Percentiles rank a stretch among this genome's conserved stretches.
Evolutionary conservation across 1,284 basidiomycete genomes (phyloP).

Genomic region (Apiotrichum veenhuisii): DNA sequence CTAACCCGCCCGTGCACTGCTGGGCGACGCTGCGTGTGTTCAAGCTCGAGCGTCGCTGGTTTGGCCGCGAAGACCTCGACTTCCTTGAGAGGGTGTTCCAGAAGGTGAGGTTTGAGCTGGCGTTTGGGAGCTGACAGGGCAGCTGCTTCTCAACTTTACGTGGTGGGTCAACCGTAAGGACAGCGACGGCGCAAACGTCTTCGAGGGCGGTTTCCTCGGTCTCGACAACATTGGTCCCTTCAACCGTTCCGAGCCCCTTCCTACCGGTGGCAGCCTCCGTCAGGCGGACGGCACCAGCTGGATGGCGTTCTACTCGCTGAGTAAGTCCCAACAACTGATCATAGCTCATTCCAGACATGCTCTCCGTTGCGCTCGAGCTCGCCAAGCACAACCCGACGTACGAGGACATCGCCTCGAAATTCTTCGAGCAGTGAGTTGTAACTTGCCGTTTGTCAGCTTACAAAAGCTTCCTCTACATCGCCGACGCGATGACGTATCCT

Average conservation of each 20-base stretch:
- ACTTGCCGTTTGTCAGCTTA: too few species aligned
- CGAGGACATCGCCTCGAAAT: slow-evolving; percentile 98
- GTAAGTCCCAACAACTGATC: too few species aligned
- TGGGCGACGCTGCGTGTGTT: slow-evolving; percentile 97
- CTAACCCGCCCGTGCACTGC: slow-evolving; percentile 95
- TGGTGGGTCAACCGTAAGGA: slow-evolving; percentile 99
- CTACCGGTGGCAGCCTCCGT: slow-evolving; percentile 83
- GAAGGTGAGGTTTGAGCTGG: slow-evolving; percentile 57
- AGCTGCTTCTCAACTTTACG: slow-evolving; percentile 81
- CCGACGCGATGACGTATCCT: slow-evolving; percentile 94
- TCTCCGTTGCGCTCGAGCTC: slow-evolving; percentile 94
- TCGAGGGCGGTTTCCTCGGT: slow-evolving; percentile 96
- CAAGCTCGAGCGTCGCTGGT: slow-evolving; percentile 95
- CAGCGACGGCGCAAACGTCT: slow-evolving; percentile 87
- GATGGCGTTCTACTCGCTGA: slow-evolving; percentile 96
- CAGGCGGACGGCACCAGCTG: slow-evolving; percentile 98
- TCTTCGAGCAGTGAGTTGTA: slow-evolving; percentile 58
- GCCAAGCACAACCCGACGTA: slow-evolving; percentile 97
- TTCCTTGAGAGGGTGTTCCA: slow-evolving; percentile 99
- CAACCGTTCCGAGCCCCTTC: slow-evolving; percentile 95
- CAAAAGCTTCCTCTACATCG: slow-evolving; percentile 75
- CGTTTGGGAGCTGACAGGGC: neutral
- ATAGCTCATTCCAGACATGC: slow-evolving; percentile 53
- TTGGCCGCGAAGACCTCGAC: slow-evolving; percentile 80
- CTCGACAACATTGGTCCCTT: slow-evolving; percentile 97